Evolutionary conservation across 768 basidiomycete species (phyloP), one percentile per base, ranked within the genome.

Genomic region (Termitomyces sp.): DNA sequence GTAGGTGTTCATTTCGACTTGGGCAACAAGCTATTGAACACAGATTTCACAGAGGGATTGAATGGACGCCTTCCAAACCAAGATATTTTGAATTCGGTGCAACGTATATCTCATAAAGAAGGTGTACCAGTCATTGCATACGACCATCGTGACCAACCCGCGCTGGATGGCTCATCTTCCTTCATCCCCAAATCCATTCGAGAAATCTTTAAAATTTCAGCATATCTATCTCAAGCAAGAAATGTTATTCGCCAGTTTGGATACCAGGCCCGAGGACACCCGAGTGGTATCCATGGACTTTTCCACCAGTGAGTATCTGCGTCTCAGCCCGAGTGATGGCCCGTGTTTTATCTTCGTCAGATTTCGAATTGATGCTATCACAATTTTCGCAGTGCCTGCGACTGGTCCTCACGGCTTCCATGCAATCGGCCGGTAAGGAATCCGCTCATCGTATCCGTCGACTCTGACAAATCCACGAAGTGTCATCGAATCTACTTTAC

Each of bases 1-100:
- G 96, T 94, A 17, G 54, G 85, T 64, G 15, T 44, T 51, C 40
- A 26, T 41, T 52, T 9, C 14, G 14, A 26, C 17, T 12, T 40
- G 50, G 40, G 12, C 17, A 30, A 14, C 30, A n/a, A 3, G 5
- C 17, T 50, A 33, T 1, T 50, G 44, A 55, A 33, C 35, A 42
- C 30, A 47, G 45, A 37, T 21, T 28, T 49, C 38, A 55, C 68
- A 98, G 96, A 98, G 78, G 97, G 96, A 12, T 76, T 93, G 3
- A 98, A 98, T 66, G 97, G 94, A 21, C 87, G 94, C 21, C 76
- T 98, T 44, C 94, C 97, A 4, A 99, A 99, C 66, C 94, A 98
- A 71, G 97, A 99, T 70, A 76, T 97, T 2, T 72, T 97, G 56
- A 98, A 97, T 67, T 88, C 92, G 0, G 79, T 92, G 47, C 75